A percentile compares a stretch with the other conserved stretches of the same genome.
Conservation (phyloP, 1,284 basidiomycete genomes). For the Ceratobasidium sp. region DNA sequence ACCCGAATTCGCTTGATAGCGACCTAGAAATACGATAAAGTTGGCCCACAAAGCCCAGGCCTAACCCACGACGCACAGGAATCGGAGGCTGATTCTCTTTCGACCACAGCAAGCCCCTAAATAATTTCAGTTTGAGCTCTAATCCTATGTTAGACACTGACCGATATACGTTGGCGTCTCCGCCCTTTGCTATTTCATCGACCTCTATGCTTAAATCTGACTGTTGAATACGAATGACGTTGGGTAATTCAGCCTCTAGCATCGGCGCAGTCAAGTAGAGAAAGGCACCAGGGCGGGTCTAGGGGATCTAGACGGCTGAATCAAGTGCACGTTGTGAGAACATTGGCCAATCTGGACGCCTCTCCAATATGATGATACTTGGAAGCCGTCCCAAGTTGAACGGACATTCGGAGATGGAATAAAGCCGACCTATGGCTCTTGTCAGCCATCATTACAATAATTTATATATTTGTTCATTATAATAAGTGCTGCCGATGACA, state of each 20-base stretch:
- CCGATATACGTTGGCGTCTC: slow-evolving; percentile 21
- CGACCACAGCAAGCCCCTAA: background rate
- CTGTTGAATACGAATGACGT: background rate
- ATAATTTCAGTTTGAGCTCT: background rate
- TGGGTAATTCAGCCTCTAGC: background rate
- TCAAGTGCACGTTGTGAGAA: too few species aligned
- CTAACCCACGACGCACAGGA: background rate
- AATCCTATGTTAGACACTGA: background rate
- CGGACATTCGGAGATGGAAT: too few species aligned
- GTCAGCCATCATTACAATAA: too few species aligned
- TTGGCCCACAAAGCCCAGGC: background rate
- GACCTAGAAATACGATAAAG: background rate
- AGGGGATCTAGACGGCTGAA: too few species aligned
- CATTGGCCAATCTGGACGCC: too few species aligned
- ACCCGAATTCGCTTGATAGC: slow-evolving; percentile 2
- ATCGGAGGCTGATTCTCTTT: background rate
- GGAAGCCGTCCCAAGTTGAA: too few species aligned
- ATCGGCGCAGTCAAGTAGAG: background rate
- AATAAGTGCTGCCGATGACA: too few species aligned
- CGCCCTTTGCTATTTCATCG: slow-evolving; percentile 16
- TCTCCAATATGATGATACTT: too few species aligned
- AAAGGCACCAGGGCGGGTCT: too few species aligned
- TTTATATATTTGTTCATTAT: too few species aligned
- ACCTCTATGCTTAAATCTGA: background rate
- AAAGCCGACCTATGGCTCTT: too few species aligned